These are phyloP conservation scores for Cytospora piceicola DNA, from an alignment of 2,329 filamentous ascomycete species.

Conservation along the genomic window DNA sequence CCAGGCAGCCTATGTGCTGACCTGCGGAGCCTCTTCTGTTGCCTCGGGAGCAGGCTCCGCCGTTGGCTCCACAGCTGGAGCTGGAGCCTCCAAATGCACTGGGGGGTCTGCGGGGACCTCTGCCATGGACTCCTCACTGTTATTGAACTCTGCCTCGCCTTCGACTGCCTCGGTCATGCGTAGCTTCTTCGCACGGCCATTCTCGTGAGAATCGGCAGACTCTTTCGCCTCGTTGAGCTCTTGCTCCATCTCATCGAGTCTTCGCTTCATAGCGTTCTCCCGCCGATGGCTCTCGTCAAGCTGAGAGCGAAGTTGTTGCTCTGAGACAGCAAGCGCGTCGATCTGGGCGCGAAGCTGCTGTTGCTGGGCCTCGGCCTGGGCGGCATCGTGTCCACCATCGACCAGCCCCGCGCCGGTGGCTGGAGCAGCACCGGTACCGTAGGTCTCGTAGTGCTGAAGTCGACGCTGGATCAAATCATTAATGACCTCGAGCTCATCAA, in stretches of 20 bases:
- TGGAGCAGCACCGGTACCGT: conserved; percentile 59
- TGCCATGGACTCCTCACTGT: conserved; percentile 5
- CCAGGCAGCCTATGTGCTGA: background rate
- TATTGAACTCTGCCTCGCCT: conserved; percentile 8
- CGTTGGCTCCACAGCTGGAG: conserved; percentile 11
- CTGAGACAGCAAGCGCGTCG: conserved; percentile 47
- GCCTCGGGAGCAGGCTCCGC: conserved; percentile 9
- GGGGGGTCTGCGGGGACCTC: conserved; percentile 12
- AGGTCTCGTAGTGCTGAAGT: conserved; percentile 71
- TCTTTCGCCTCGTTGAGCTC: conserved; percentile 50
- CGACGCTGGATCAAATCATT: conserved; percentile 79
- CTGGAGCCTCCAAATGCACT: background rate
- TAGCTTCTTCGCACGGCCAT: conserved; percentile 38
- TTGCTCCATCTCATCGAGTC: conserved; percentile 77
- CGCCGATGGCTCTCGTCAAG: conserved; percentile 77
- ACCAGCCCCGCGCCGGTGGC: conserved; percentile 20
- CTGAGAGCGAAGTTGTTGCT: conserved; percentile 58
- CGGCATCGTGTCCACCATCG: conserved; percentile 60
- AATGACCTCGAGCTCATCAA: conserved; percentile 94
- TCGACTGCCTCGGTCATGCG: conserved; percentile 36
- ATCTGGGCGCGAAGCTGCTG: conserved; percentile 56
- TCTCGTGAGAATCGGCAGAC: conserved; percentile 36
- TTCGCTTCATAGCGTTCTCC: conserved; percentile 80
- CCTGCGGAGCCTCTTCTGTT: conserved; percentile 10
- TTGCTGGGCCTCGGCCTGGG: conserved; percentile 59